Base-by-base conservation (phyloP, 164 flowering plant species). In the Sedum album region DNA sequence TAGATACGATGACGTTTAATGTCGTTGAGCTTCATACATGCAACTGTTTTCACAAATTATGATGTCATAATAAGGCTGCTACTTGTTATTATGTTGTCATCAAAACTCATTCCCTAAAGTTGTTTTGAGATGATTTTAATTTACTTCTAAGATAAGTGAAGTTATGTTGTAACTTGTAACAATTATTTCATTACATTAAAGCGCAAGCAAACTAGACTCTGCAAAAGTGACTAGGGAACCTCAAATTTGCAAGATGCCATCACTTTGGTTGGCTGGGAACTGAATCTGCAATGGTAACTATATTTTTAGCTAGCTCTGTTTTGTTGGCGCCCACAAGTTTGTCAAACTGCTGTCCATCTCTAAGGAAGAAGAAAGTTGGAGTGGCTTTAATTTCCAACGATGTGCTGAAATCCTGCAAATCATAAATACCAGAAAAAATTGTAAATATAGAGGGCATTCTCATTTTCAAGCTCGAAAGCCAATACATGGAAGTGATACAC, bases 281-380 rank as follows among this genome's bases (percentile, higher is more conserved):
- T 26, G 31, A 11, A 55, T 55, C 61, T 25, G 61, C 61, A 55
- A 25, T 13, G 31, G 2, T 26, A 2, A 17, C 31, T 25, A 55
- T 55, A 31, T 55, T 55, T 55, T 55, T 55, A 55, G 31, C 28
- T 55, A 55, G 61, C 61, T 55, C 61, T 55, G 61, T 15, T 18
- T 55, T 55, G 61, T 55, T 55, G 61, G 61, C 61, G 3, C 61
- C 61, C 61, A 55, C 61, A 25, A 55, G 61, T 26, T 55, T 55
- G 31, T 55, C 61, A 26, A 55, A 25, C 61, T 55, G 61, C 5
- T 55, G 31, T 55, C 61, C 61, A 21, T 55, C 61, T 55, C 17
- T 55, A 26, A 55, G 61, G 61, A 55, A 55, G 61, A 55, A 55
- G 31, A 55, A 55, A 55, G 61, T 55, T 26, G 61, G 61, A 26